Evolutionary conservation across 345 rosid species (phyloP).

Genomic region (Angophora floribunda): DNA sequence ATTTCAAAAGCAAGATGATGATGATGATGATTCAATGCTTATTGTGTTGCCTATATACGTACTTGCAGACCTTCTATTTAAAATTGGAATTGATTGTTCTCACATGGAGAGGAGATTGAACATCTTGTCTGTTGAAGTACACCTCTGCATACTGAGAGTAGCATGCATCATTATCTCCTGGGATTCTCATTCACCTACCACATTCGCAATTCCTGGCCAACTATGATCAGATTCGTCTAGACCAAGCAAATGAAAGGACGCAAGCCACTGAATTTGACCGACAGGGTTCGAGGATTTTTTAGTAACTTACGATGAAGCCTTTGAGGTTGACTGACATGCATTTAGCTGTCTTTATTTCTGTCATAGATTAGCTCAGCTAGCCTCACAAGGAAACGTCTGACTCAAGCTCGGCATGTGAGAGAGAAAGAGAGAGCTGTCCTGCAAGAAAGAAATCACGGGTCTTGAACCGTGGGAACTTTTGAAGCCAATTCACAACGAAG

Average conservation of each 20-base stretch:
- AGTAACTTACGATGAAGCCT: slow-evolving; percentile 14
- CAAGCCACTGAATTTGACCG: neutral
- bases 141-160: slow-evolving; percentile 22
- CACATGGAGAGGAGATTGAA: slow-evolving; percentile 44
- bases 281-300: neutral
- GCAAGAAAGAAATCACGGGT: slow-evolving; percentile 15
- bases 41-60: neutral
- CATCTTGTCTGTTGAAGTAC: slow-evolving; percentile 45
- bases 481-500: slow-evolving; percentile 24
- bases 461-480: slow-evolving; percentile 23
- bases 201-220: neutral
- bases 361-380: slow-evolving; percentile 48
- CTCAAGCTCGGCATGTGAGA: neutral
- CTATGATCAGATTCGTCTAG: neutral
- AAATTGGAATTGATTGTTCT: neutral
- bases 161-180: slow-evolving; percentile 49
- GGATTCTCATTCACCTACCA: slow-evolving; percentile 4
- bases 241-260: neutral
- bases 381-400: neutral
- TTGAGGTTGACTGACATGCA: slow-evolving; percentile 19
- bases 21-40: neutral
- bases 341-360: slow-evolving; percentile 25
- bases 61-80: slow-evolving; percentile 49
- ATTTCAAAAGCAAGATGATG: neutral
- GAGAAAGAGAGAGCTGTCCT: slow-evolving; percentile 8